phyloP scores from a whole-genome alignment of 1,139 yeast species.

The Suhomyces kunorum region DNA sequence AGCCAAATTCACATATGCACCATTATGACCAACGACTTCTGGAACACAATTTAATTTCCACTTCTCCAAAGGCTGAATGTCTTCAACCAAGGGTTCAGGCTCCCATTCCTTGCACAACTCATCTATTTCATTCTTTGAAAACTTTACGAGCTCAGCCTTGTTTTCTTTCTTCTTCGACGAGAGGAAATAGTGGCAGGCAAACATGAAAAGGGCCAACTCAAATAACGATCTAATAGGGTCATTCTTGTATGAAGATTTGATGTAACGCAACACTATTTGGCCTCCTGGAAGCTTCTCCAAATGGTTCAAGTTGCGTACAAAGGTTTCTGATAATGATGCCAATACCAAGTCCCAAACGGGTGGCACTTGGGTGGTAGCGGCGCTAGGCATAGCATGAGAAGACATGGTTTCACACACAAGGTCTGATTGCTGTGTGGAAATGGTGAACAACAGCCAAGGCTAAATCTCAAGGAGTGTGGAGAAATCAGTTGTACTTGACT shows the following conservation, averaged over 20 bases:
- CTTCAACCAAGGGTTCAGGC: conserved; percentile 77
- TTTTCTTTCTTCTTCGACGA: conserved; percentile 80
- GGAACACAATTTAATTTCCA: conserved; percentile 71
- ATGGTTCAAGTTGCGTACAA: conserved; percentile 38
- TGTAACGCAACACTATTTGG: conserved; percentile 68
- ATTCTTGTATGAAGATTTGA: conserved; percentile 85
- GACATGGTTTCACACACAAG: conserved; percentile 6
- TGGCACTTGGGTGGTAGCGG: conserved; percentile 19
- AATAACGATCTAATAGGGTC: conserved; percentile 90
- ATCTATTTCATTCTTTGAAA: conserved; percentile 71
- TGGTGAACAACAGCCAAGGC: background rate
- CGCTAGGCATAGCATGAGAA: conserved; percentile 3
- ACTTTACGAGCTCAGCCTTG: conserved; percentile 67
- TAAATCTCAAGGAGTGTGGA: conserved; percentile 1
- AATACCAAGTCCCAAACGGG: conserved; percentile 45
- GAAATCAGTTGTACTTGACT: background rate
- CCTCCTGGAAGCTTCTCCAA: conserved; percentile 76
- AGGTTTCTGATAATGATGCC: conserved; percentile 36
- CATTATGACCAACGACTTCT: conserved; percentile 56
- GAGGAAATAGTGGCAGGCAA: conserved; percentile 83
- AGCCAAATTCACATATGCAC: conserved; percentile 45
- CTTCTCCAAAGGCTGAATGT: conserved; percentile 51
- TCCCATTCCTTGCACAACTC: conserved; percentile 88
- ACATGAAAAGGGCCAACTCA: conserved; percentile 75
- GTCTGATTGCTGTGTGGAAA: background rate